These are phyloP conservation scores for Boletus rex-veris DNA, from an alignment of 768 basidiomycete genomes.

Conservation along the genomic window DNA sequence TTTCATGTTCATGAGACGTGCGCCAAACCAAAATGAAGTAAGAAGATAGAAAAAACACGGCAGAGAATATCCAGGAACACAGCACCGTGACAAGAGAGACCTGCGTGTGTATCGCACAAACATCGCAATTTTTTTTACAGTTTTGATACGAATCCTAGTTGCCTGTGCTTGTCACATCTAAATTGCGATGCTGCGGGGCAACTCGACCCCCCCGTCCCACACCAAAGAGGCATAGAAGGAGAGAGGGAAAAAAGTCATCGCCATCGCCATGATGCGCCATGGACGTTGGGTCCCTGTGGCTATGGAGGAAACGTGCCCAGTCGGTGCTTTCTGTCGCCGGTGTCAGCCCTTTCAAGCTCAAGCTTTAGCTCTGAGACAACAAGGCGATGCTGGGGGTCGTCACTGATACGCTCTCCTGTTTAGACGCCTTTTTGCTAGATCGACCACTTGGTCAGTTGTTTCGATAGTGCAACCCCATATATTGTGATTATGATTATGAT, in stretches of 20 bases:
- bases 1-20: neutral
- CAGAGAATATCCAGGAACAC: constrained; percentile 11
- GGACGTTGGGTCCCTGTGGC: no score
- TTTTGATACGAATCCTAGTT: no score
- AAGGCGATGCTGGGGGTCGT: neutral
- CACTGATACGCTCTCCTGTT: constrained; percentile 3
- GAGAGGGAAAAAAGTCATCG: neutral
- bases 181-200: no score
- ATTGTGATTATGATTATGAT: no score
- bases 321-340: neutral
- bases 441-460: constrained; percentile 8
- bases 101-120: neutral
- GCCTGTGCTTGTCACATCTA: no score
- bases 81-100: neutral
- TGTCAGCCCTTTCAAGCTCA: neutral
- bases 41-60: no score
- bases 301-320: neutral
- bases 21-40: no score
- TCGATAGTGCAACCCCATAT: neutral
- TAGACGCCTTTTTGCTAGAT: constrained; percentile 6
- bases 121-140: no score
- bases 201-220: no score
- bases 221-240: no score
- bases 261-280: neutral
- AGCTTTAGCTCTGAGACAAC: no score